Percentiles rank a stretch among this genome's conserved stretches.
phyloP scores from a whole-genome alignment of 2,329 filamentous ascomycete genomes.

The Metarhizium robertsii region DNA sequence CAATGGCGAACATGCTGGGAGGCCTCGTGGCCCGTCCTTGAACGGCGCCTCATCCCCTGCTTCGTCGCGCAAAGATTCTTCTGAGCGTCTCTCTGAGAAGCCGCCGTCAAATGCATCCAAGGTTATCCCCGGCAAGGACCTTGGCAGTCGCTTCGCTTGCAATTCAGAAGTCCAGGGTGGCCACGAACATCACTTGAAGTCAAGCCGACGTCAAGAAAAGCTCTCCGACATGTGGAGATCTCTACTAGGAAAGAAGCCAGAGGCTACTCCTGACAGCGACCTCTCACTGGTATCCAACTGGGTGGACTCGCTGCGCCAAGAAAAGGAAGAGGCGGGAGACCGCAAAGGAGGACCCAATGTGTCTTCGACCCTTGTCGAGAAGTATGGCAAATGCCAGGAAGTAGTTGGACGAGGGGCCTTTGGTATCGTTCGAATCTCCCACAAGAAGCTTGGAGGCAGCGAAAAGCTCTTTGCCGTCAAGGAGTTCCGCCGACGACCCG shows the following conservation, averaged over 20 bases:
- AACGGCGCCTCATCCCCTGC: constrained; percentile 26
- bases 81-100: constrained; percentile 17
- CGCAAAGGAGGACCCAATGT: constrained; percentile 69
- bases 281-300: constrained; percentile 90
- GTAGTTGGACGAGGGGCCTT: constrained; percentile 94
- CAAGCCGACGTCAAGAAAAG: constrained; percentile 88
- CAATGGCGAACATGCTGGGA: constrained; percentile 22
- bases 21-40: constrained; percentile 25
- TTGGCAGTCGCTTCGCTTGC: constrained; percentile 41
- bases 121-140: constrained; percentile 22
- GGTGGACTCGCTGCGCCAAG: constrained; percentile 86
- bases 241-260: constrained; percentile 77
- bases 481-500: constrained; percentile 88
- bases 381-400: constrained; percentile 98
- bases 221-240: constrained; percentile 84
- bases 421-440: constrained; percentile 92
- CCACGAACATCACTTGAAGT: constrained; percentile 84
- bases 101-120: constrained; percentile 20
- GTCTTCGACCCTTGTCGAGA: constrained; percentile 71
- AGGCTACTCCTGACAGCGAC: constrained; percentile 64
- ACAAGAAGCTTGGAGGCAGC: constrained; percentile 79
- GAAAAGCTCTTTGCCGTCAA: constrained; percentile 97
- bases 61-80: constrained; percentile 34
- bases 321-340: constrained; percentile 77
- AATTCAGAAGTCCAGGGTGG: constrained; percentile 50